Evolutionary conservation across 192 early-diverging fungal genomes (phyloP).

Genomic region (Mortierella alpina): DNA sequence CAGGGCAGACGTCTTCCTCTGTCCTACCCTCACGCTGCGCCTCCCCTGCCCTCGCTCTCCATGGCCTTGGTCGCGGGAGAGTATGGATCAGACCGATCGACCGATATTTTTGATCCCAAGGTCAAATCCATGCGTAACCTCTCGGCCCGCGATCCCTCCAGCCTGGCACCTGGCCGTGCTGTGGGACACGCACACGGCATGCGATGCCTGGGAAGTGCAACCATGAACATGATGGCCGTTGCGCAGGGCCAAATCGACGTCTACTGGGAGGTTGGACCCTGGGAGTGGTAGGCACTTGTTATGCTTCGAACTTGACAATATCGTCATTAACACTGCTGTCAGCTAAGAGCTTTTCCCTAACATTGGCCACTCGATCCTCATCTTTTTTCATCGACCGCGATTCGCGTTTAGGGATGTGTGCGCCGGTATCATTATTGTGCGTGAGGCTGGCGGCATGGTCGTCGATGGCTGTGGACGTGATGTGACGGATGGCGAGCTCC

Average conservation of each 20-base stretch:
- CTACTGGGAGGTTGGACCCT: constrained; percentile 92
- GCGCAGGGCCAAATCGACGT: constrained; percentile 86
- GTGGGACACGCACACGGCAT: constrained; percentile 76
- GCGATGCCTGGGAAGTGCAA: constrained; percentile 81
- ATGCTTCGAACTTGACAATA: not conserved
- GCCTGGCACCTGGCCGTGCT: constrained; percentile 35
- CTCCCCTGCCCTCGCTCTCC: constrained; percentile 71
- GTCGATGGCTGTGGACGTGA: constrained; percentile 63
- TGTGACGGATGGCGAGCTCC: constrained; percentile 45
- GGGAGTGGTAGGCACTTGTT: constrained; percentile 62
- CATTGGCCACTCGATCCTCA: not conserved
- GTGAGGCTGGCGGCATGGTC: constrained; percentile 86
- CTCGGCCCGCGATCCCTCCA: constrained; percentile 61
- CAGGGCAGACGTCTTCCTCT: constrained; percentile 69
- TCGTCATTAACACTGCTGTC: not conserved
- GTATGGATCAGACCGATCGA: constrained; percentile 79
- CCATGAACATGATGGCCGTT: constrained; percentile 80
- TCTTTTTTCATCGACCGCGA: constrained; percentile 8
- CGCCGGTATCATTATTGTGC: constrained; percentile 85
- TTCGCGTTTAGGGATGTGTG: constrained; percentile 83
- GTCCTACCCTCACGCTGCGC: constrained; percentile 59
- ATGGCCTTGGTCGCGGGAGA: constrained; percentile 85
- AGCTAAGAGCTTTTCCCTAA: not conserved
- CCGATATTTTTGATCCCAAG: constrained; percentile 71
- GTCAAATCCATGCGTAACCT: constrained; percentile 74